Base-by-base conservation (phyloP, 352 stramenopile genomes). In the Pythium guiyangense region DNA sequence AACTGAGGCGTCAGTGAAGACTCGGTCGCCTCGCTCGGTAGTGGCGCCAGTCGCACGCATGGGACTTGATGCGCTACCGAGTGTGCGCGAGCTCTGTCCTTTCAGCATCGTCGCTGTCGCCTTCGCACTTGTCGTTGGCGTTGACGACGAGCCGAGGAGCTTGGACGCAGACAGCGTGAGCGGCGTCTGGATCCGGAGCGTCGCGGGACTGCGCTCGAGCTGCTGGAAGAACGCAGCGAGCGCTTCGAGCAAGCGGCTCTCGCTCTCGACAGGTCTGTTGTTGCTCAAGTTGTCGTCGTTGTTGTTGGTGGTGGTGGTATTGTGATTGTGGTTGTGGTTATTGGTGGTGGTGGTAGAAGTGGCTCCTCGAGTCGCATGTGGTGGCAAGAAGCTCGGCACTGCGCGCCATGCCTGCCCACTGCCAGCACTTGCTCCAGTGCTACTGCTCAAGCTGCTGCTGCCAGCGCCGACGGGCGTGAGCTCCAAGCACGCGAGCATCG, bases 401-500 rank as follows among this genome's bases (percentile, higher is more conserved):
- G 49, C 51, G 0, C 51, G 51, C 35, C 40, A 57, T 22, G 37
- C 14, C n/a, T 57, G 35, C 3, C 26, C 51, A 18, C 14, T 31
- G 10, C 39, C 39, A 45, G 47, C 58, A 43, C 49, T 63, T 26
- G 56, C 43, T 52, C 51, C 62, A 4, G 49, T 50, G 57, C 29
- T 34, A 5, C 18, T 64, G 17, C 46, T 27, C 22, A 47, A 47
- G 0, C 39, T 45, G 22, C 26, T 22, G 10, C 25, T 31, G 20
- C 45, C 22, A 14, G 20, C 45, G 20, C 22, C 34, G 4, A n/a
- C 45, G n/a, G 59, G 27, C n/a, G 66, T 58, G 26, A 77, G 43
- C 25, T 62, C 63, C 4, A 74, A 44, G 12, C 57, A 55, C 10
- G 74, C 70, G 10, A 85, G 31, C 35, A 77, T 66, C 18, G 67